Evolutionary conservation across 106 monocot genomes (phyloP).

Genomic region (Gastrodia elata): DNA sequence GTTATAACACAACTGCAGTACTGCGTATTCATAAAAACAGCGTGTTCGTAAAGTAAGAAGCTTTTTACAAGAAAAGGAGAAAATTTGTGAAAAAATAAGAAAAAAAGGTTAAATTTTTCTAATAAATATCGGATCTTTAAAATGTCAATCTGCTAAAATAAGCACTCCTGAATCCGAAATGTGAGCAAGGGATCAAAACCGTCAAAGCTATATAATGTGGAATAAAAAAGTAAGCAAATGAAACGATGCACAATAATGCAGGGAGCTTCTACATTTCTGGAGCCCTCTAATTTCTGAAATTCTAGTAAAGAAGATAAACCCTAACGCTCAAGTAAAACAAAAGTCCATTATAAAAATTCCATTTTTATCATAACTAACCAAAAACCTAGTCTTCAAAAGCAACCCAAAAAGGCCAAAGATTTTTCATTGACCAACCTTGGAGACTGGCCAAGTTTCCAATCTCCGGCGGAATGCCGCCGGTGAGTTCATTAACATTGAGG

Average conservation of each 20-base stretch:
- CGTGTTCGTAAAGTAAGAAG: not conserved
- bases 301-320: not conserved
- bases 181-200: not conserved
- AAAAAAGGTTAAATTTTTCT: not conserved
- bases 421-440: slow-evolving; percentile 49
- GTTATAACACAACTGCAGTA: slow-evolving; percentile 83
- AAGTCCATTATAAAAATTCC: not conserved
- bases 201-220: not conserved
- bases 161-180: not conserved
- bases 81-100: not conserved
- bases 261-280: not conserved
- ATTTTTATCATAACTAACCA: not conserved
- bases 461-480: slow-evolving; percentile 49
- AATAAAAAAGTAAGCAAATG: not conserved
- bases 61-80: not conserved
- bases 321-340: not conserved
- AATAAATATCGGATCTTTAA: not conserved
- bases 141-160: not conserved
- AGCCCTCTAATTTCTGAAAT: not conserved
- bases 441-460: slow-evolving; percentile 58
- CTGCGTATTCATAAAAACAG: slow-evolving; percentile 18
- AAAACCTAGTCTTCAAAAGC: not conserved
- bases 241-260: not conserved
- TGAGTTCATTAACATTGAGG: slow-evolving; percentile 66
- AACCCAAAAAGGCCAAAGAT: not conserved